Conservation (phyloP, 768 basidiomycete species). For the Mycena rosella region DNA sequence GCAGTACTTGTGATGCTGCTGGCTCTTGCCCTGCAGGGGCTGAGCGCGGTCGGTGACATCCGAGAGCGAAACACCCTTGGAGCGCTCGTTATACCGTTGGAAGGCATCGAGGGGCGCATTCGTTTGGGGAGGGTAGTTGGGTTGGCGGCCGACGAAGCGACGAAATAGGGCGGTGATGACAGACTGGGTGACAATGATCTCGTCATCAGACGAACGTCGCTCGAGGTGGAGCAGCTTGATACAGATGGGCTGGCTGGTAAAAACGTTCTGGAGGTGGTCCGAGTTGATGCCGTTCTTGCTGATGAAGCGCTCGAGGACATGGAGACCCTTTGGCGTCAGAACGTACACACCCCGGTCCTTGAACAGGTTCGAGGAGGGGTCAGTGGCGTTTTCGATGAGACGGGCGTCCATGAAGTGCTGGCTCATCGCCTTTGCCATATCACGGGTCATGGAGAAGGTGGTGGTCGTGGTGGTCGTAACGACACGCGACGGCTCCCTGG, state of each 20-base stretch:
- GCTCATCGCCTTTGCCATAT: constrained; percentile 99
- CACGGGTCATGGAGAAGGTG: constrained; percentile 99
- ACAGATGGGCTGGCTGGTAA: constrained; percentile 93
- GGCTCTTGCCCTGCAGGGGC: constrained; percentile 62
- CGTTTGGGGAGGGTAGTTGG: constrained; percentile 77
- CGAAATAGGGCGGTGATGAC: constrained; percentile 96
- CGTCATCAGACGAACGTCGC: constrained; percentile 91
- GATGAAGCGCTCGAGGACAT: constrained; percentile 99
- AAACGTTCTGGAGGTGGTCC: constrained; percentile 91
- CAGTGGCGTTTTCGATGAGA: constrained; percentile 95
- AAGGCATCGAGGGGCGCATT: constrained; percentile 69
- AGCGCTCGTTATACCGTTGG: constrained; percentile 82
- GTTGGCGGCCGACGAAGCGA: constrained; percentile 90
- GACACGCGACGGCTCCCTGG: constrained; percentile 96
- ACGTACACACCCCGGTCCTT: constrained; percentile 98
- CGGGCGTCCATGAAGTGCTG: constrained; percentile 99
- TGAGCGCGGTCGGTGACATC: constrained; percentile 79
- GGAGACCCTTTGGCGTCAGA: constrained; percentile 97
- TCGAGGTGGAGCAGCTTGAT: constrained; percentile 98
- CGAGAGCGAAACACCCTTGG: constrained; percentile 77
- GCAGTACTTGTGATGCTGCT: constrained; percentile 72
- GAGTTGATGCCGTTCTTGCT: constrained; percentile 98
- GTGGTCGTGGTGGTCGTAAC: constrained; percentile 99
- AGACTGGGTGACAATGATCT: constrained; percentile 94
- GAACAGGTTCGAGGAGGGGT: constrained; percentile 90